A percentile compares a stretch with the other conserved stretches of the same genome.
Conservation (phyloP, 2,329 filamentous ascomycete species). For the Tolypocladium endophyticum region DNA sequence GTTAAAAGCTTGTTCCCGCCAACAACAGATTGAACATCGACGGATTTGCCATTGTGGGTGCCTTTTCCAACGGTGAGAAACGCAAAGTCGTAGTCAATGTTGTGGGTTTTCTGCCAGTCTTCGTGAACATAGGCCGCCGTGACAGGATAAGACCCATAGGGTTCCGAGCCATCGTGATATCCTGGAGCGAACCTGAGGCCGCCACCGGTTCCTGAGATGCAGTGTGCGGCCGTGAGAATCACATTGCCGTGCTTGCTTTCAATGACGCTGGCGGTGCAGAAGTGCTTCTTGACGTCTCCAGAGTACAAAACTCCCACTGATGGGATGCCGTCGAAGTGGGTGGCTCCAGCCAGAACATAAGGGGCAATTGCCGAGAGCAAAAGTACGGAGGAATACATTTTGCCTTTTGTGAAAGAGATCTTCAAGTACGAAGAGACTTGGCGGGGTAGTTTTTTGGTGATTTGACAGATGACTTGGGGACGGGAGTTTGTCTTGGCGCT, state of each 20-base stretch:
- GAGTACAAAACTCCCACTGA: slow-evolving; percentile 4
- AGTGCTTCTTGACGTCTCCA: slow-evolving; percentile 1
- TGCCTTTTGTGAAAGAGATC: background rate
- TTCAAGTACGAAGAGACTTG: background rate
- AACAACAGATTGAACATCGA: slow-evolving; percentile 4
- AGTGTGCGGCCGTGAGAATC: slow-evolving; percentile 6
- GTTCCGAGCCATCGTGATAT: slow-evolving; percentile 4
- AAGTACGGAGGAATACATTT: background rate
- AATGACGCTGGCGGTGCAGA: slow-evolving; percentile 6
- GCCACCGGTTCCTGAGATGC: slow-evolving; percentile 2
- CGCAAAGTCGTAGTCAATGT: slow-evolving; percentile 5
- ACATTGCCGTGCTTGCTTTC: slow-evolving; percentile 4
- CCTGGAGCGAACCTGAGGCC: slow-evolving; percentile 5
- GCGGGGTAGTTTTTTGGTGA: background rate
- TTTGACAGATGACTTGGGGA: background rate
- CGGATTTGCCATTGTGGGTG: slow-evolving; percentile 2
- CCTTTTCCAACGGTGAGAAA: slow-evolving; percentile 6
- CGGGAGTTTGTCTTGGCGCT: background rate
- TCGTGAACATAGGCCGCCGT: slow-evolving; percentile 1
- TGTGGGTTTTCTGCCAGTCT: slow-evolving; percentile 1
- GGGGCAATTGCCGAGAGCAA: background rate
- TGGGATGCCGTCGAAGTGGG: slow-evolving; percentile 4
- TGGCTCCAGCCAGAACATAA: background rate
- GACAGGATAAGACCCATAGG: slow-evolving; percentile 6
- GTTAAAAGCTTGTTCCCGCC: slow-evolving; percentile 6